phyloP scores from a whole-genome alignment of 805 yeast species.

The Candida morakotiae region DNA sequence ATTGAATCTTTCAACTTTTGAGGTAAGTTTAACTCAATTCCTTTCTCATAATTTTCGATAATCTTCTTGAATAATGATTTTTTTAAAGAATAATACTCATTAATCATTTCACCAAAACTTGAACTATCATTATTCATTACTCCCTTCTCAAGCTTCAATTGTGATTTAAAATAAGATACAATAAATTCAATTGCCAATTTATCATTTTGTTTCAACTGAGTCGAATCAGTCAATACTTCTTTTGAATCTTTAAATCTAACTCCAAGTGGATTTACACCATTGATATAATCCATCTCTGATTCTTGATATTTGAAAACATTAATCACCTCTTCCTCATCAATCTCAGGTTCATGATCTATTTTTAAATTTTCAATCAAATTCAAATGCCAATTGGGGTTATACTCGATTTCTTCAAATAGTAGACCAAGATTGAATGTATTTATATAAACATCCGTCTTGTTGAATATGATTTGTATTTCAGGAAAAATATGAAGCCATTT shows the following conservation, averaged over 20 bases:
- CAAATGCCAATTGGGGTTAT: constrained; percentile 52
- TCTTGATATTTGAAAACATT: constrained; percentile 22
- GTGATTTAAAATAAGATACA: not conserved
- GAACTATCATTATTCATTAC: constrained; percentile 1
- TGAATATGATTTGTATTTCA: constrained; percentile 17
- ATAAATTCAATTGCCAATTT: constrained; percentile 5
- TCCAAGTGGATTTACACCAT: constrained; percentile 22
- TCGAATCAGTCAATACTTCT: not conserved
- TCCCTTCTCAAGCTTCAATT: not conserved
- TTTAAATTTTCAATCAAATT: constrained; percentile 12
- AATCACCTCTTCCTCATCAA: constrained; percentile 21
- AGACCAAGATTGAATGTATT: constrained; percentile 17
- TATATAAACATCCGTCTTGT: constrained; percentile 10
- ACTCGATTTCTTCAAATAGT: constrained; percentile 56
- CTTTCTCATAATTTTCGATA: constrained; percentile 6
- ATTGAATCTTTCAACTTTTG: too few relatives aligned
- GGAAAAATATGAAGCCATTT: constrained; percentile 30
- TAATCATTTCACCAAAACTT: constrained; percentile 6
- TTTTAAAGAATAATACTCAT: constrained; percentile 5
- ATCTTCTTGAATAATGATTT: constrained; percentile 6
- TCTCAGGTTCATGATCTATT: constrained; percentile 18
- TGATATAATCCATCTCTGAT: constrained; percentile 20
- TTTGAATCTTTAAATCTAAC: constrained; percentile 7
- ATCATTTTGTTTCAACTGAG: not conserved
- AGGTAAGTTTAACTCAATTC: not conserved